Evolutionary conservation across 805 yeast species (phyloP).

Genomic region (Kregervanrija fluxuum): DNA sequence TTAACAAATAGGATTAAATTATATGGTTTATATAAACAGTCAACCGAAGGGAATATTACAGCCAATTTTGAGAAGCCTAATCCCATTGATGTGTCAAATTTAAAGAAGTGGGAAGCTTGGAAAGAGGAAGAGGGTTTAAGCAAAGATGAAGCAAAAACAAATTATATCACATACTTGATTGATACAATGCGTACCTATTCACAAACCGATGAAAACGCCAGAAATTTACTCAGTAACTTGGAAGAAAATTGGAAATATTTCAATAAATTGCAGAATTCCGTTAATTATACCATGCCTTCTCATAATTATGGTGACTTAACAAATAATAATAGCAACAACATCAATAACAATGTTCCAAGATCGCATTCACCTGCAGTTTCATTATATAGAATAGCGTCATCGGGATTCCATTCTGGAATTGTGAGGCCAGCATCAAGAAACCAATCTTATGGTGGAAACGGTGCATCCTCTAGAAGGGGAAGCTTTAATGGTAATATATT

Average conservation of each 20-base stretch:
- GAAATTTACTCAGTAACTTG: conserved; percentile 55
- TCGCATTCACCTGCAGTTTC: conserved; percentile 29
- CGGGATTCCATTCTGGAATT: conserved; percentile 21
- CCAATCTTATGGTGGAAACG: conserved; percentile 13
- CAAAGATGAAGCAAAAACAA: conserved; percentile 65
- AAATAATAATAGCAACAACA: neutral
- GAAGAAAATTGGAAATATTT: conserved; percentile 51
- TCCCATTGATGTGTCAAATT: conserved; percentile 59
- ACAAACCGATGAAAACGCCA: conserved; percentile 44
- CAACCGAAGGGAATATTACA: conserved; percentile 79
- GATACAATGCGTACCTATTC: conserved; percentile 70
- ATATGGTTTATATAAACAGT: conserved; percentile 82
- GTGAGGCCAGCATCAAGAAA: conserved; percentile 25
- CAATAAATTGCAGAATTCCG: too few species aligned
- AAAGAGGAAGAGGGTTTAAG: conserved; percentile 61
- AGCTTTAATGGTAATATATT: conserved; percentile 5
- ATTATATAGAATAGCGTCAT: conserved; percentile 25
- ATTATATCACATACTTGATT: conserved; percentile 59
- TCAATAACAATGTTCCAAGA: conserved; percentile 6
- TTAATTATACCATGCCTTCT: too few species aligned
- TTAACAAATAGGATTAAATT: conserved; percentile 58
- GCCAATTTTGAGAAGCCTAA: conserved; percentile 62
- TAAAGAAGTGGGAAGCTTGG: conserved; percentile 85
- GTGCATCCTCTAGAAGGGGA: conserved; percentile 8
- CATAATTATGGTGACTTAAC: conserved; percentile 34